phyloP scores from a whole-genome alignment of 805 yeast genomes.

The Lipomyces kockii region DNA sequence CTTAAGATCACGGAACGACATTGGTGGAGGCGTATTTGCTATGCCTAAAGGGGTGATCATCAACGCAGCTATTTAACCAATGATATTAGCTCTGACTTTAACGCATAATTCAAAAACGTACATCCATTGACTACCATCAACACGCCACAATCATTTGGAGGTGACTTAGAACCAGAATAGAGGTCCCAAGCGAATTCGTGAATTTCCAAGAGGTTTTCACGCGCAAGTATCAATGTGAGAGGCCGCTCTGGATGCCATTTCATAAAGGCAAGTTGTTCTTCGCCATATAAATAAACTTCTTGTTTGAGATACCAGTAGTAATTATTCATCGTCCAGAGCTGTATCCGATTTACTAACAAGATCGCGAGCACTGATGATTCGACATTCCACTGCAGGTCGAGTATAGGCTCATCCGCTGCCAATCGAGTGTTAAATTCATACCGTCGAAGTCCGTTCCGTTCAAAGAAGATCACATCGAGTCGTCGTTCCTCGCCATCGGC shows the following conservation, averaged over 20 bases:
- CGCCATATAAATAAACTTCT: slow-evolving; percentile 55
- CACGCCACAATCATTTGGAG: slow-evolving; percentile 78
- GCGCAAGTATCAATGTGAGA: slow-evolving; percentile 63
- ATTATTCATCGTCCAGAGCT: slow-evolving; percentile 88
- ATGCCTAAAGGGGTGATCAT: slow-evolving; percentile 79
- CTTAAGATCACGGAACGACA: slow-evolving; percentile 69
- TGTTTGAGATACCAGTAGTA: slow-evolving; percentile 96
- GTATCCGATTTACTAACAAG: slow-evolving; percentile 64
- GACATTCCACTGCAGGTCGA: slow-evolving; percentile 74
- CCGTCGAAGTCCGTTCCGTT: slow-evolving; percentile 89
- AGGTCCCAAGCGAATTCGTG: slow-evolving; percentile 69
- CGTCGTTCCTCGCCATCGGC: slow-evolving; percentile 45
- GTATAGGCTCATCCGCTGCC: slow-evolving; percentile 43
- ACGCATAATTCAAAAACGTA: slow-evolving; percentile 38
- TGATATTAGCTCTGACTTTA: neutral
- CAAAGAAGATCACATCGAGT: slow-evolving; percentile 70
- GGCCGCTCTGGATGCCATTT: slow-evolving; percentile 92
- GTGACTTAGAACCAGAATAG: slow-evolving; percentile 67
- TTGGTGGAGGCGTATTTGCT: slow-evolving; percentile 96
- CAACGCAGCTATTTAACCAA: slow-evolving; percentile 41
- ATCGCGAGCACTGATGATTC: slow-evolving; percentile 80
- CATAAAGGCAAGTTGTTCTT: slow-evolving; percentile 43
- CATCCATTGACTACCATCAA: slow-evolving; percentile 79
- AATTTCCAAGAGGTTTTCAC: slow-evolving; percentile 49
- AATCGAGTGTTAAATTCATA: slow-evolving; percentile 76